These are phyloP conservation scores for Oryza nivara DNA, from an alignment of 176 grass and related monocot species.

Conservation along the genomic window DNA sequence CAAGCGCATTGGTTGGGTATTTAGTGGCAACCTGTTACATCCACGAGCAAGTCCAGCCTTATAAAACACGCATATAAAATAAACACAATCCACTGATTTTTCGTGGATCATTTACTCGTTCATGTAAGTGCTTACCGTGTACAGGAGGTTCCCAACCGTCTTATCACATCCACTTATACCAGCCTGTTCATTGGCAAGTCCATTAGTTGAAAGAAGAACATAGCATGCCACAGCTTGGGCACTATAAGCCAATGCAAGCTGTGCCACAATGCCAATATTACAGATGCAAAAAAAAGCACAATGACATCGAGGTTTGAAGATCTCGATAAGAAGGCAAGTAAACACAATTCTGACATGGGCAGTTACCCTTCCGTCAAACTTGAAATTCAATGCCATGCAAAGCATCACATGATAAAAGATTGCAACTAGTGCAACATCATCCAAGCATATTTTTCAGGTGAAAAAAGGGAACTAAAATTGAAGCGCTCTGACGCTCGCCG, in stretches of 20 bases:
- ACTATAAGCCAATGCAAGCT: constrained; percentile 1
- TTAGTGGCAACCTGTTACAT: constrained; percentile 85
- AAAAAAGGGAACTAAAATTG: too few species aligned
- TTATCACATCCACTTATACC: constrained; percentile 67
- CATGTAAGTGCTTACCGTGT: constrained; percentile 51
- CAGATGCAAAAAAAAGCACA: neutral
- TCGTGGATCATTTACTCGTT: neutral
- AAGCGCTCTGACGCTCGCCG: too few species aligned
- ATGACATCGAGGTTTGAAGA: neutral
- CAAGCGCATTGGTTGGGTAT: constrained; percentile 77
- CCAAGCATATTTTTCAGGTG: neutral
- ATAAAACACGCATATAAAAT: constrained; percentile 23
- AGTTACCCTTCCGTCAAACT: neutral
- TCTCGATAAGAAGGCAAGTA: neutral
- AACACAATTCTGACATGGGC: neutral
- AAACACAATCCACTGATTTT: neutral
- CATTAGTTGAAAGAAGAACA: constrained; percentile 13
- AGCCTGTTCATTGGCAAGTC: constrained; percentile 52
- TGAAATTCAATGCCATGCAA: too few species aligned
- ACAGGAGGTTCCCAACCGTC: constrained; percentile 82
- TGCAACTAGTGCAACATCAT: neutral
- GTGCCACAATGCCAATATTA: neutral
- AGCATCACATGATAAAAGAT: neutral
- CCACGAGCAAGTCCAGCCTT: constrained; percentile 15
- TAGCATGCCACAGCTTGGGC: neutral